phyloP scores from a whole-genome alignment of 495 filamentous ascomycete species.

The Talaromyces stipitatus region DNA sequence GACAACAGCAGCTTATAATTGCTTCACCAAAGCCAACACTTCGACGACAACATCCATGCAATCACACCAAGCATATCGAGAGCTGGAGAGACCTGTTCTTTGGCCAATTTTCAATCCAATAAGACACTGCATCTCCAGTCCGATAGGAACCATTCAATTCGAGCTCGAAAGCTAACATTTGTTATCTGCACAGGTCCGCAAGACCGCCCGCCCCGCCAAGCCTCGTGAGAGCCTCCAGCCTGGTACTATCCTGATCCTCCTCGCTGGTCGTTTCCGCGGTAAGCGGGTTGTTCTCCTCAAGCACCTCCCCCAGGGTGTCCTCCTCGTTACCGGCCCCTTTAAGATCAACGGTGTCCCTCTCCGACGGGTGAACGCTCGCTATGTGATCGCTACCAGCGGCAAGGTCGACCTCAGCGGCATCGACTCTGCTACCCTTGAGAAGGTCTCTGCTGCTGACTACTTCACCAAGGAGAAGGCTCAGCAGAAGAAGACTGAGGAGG shows the following conservation, averaged over 20 bases:
- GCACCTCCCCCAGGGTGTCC: constrained; percentile 89
- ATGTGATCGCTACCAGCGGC: constrained; percentile 94
- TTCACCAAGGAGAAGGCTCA: constrained; percentile 89
- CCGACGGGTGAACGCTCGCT: constrained; percentile 94
- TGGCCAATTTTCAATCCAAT: neutral
- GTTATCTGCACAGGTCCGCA: constrained; percentile 67
- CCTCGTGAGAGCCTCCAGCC: constrained; percentile 81
- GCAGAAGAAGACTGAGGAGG: constrained; percentile 89
- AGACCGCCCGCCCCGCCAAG: constrained; percentile 77
- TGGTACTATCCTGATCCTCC: constrained; percentile 93
- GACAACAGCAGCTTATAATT: neutral
- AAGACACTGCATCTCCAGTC: neutral
- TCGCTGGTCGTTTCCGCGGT: constrained; percentile 98
- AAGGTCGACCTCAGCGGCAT: constrained; percentile 80
- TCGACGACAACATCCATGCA: neutral
- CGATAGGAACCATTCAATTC: neutral
- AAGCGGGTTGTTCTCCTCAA: constrained; percentile 99
- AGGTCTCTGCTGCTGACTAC: constrained; percentile 77
- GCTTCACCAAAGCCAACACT: neutral
- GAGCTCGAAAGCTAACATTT: constrained; percentile 7
- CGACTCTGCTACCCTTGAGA: constrained; percentile 74
- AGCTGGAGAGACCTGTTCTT: neutral
- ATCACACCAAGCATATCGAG: neutral
- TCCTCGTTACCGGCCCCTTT: constrained; percentile 98
- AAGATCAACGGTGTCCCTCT: constrained; percentile 99